Evolutionary conservation across 2,329 filamentous ascomycete genomes (phyloP).

Genomic region (Tolypocladium album): DNA sequence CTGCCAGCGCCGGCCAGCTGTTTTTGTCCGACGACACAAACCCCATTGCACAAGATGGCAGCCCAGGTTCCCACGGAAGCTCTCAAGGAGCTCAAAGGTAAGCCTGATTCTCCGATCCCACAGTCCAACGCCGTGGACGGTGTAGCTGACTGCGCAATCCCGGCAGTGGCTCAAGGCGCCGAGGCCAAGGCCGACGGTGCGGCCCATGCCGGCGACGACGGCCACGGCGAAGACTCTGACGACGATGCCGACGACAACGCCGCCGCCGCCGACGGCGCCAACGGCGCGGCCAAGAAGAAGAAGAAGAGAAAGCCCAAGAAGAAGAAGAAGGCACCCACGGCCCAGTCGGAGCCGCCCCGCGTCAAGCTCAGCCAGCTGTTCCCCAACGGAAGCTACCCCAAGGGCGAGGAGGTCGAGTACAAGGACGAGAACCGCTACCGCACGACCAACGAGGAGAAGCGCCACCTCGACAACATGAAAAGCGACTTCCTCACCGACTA

Average conservation of each 20-base stretch:
- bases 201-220: conserved; percentile 27
- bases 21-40: conserved; percentile 2
- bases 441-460: conserved; percentile 75
- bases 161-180: conserved; percentile 27
- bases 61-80: conserved; percentile 30
- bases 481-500: conserved; percentile 73
- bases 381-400: conserved; percentile 60
- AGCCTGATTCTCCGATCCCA: background rate
- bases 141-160: background rate
- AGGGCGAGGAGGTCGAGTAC: conserved; percentile 71
- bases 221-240: conserved; percentile 25
- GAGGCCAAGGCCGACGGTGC: conserved; percentile 28
- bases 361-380: conserved; percentile 64
- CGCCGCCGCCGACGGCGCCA: conserved; percentile 23
- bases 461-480: conserved; percentile 71
- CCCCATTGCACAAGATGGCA: conserved; percentile 23
- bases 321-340: conserved; percentile 66
- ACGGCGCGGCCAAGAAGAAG: conserved; percentile 28
- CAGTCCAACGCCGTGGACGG: background rate
- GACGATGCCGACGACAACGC: conserved; percentile 35
- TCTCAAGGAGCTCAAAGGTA: conserved; percentile 33
- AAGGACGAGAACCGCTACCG: conserved; percentile 64
- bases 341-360: conserved; percentile 64
- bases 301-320: conserved; percentile 80
- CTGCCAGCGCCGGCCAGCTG: background rate